phyloP scores from a whole-genome alignment of 164 flowering plant species.

The Echeveria elegans region DNA sequence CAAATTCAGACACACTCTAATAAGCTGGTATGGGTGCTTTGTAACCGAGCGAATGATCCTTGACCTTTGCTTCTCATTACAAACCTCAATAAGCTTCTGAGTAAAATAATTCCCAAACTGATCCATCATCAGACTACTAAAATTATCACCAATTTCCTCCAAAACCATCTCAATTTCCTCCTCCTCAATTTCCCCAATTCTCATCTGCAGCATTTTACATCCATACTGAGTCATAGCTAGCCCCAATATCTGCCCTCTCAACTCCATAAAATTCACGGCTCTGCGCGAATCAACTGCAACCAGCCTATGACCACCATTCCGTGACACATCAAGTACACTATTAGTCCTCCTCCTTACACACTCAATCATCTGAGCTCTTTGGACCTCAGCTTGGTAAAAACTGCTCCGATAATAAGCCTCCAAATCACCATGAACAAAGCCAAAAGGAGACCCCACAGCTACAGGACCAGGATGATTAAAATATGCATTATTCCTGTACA shows the following conservation, averaged over 20 bases:
- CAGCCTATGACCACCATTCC: background rate
- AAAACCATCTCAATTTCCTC: slow-evolving; percentile 26
- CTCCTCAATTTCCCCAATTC: slow-evolving; percentile 7
- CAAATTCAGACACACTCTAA: slow-evolving; percentile 20
- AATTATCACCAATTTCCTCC: slow-evolving; percentile 21
- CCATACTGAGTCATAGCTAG: slow-evolving; percentile 32
- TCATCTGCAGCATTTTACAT: slow-evolving; percentile 21
- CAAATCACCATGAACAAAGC: background rate
- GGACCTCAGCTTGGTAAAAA: background rate
- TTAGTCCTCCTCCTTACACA: background rate
- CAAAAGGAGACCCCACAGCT: slow-evolving; percentile 5
- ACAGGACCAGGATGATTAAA: background rate
- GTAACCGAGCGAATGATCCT: slow-evolving; percentile 24
- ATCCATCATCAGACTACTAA: slow-evolving; percentile 27
- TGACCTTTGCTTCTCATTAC: slow-evolving; percentile 34
- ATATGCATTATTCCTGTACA: background rate
- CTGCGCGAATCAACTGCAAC: background rate
- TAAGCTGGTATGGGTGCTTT: slow-evolving; percentile 13
- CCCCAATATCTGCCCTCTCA: slow-evolving; percentile 22
- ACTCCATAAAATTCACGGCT: slow-evolving; percentile 7
- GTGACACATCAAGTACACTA: background rate
- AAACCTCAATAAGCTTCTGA: slow-evolving; percentile 33
- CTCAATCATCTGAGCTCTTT: background rate
- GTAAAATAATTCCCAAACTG: slow-evolving; percentile 36
- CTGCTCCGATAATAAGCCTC: background rate